Conservation (phyloP, 1,284 basidiomycete species). For the Boletus semigastroideus region DNA sequence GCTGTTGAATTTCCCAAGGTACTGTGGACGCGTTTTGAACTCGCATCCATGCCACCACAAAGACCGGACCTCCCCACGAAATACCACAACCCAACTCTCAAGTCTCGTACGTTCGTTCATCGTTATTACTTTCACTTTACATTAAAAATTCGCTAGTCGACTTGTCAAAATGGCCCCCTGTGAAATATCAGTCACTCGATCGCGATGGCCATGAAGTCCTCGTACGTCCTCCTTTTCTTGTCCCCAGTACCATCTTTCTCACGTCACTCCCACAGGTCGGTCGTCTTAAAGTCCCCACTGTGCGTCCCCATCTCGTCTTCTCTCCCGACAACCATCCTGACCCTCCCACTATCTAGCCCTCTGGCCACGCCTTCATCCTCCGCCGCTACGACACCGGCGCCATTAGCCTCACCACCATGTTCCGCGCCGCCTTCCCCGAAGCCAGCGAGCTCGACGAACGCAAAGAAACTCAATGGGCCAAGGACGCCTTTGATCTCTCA, state of each 20-base stretch:
- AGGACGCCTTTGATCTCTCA: conserved; percentile 73
- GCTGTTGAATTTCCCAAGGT: conserved; percentile 32
- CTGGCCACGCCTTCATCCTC: conserved; percentile 90
- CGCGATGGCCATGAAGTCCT: conserved; percentile 83
- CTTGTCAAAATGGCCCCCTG: conserved; percentile 47
- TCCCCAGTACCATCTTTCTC: conserved; percentile 11
- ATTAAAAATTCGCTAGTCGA: conserved; percentile 17
- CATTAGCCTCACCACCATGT: conserved; percentile 96
- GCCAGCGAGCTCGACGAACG: conserved; percentile 81
- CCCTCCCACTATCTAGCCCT: conserved; percentile 44
- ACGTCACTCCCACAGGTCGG: conserved; percentile 63
- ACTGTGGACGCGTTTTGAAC: conserved; percentile 35
- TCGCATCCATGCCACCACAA: conserved; percentile 21
- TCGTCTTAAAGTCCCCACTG: conserved; percentile 91
- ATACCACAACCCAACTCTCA: conserved; percentile 41
- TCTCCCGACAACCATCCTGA: background rate
- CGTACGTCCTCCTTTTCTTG: conserved; percentile 42
- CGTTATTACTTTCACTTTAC: rapidly evolving
- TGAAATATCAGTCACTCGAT: conserved; percentile 84
- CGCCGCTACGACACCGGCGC: conserved; percentile 95
- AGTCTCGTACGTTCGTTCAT: conserved; percentile 34
- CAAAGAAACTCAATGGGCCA: conserved; percentile 84
- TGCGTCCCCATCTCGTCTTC: conserved; percentile 38
- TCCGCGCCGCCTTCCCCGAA: conserved; percentile 92
- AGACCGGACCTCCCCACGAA: conserved; percentile 40